These are phyloP conservation scores for Kwoniella sp. DNA, from an alignment of 768 basidiomycete genomes.

Conservation along the genomic window DNA sequence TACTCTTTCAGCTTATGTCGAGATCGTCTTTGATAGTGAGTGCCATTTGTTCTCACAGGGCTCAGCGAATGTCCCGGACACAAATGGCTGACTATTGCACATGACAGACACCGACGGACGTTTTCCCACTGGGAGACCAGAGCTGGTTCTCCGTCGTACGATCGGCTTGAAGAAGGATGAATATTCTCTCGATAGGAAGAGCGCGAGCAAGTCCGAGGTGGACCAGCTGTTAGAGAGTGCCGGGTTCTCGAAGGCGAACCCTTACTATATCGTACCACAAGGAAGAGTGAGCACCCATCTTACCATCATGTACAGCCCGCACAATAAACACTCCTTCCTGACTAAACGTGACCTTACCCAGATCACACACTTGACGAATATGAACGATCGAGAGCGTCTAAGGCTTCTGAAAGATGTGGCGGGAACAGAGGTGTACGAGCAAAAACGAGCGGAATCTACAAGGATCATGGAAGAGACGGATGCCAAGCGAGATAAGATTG, in stretches of 20 bases:
- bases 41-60: background rate
- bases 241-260: constrained; percentile 96
- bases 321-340: background rate
- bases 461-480: constrained; percentile 97
- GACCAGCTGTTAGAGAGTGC: constrained; percentile 96
- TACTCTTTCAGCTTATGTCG: constrained; percentile 92
- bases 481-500: constrained; percentile 85
- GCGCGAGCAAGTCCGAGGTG: constrained; percentile 91
- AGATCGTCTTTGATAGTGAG: constrained; percentile 87
- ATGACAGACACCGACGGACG: constrained; percentile 72
- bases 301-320: background rate
- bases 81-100: background rate
- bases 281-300: constrained; percentile 69
- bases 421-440: constrained; percentile 96
- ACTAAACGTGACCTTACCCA: constrained; percentile 54
- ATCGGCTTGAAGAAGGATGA: constrained; percentile 99
- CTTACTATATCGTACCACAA: constrained; percentile 98
- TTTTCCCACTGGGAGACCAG: constrained; percentile 87
- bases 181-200: constrained; percentile 95
- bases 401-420: constrained; percentile 97
- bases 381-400: constrained; percentile 91
- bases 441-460: constrained; percentile 85
- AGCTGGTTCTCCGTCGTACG: constrained; percentile 84
- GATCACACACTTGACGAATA: constrained; percentile 96
- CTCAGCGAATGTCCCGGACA: too few relatives aligned